phyloP scores from a whole-genome alignment of 2,329 filamentous ascomycete genomes.

The Alternaria gansuensis region DNA sequence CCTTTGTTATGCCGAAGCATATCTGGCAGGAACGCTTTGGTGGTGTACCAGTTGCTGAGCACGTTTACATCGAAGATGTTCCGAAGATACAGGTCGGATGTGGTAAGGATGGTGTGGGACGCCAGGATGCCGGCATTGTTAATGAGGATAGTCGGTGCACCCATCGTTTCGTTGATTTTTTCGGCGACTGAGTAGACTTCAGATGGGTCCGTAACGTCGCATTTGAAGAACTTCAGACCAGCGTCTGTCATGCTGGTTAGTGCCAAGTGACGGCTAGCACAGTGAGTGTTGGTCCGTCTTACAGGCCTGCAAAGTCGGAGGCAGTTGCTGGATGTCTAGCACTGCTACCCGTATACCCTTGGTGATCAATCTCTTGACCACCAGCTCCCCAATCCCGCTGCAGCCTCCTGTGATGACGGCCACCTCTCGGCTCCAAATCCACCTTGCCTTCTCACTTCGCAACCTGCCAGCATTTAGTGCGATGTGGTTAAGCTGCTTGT shows the following conservation, averaged over 20 bases:
- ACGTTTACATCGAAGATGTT: constrained; percentile 52
- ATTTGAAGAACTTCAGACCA: constrained; percentile 43
- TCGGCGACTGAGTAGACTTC: constrained; percentile 41
- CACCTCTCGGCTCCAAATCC: constrained; percentile 47
- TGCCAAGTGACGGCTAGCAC: neutral
- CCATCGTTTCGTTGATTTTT: constrained; percentile 32
- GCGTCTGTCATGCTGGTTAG: constrained; percentile 32
- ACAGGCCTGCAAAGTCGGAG: constrained; percentile 41
- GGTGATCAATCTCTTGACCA: constrained; percentile 39
- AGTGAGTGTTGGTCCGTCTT: constrained; percentile 9
- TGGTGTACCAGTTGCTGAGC: constrained; percentile 49
- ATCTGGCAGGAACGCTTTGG: constrained; percentile 48
- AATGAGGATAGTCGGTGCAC: constrained; percentile 46
- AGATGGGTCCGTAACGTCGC: constrained; percentile 46
- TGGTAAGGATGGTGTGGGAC: constrained; percentile 46
- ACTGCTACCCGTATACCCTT: constrained; percentile 46
- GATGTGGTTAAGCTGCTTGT: constrained; percentile 42
- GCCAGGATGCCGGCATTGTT: constrained; percentile 51
- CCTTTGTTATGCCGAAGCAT: constrained; percentile 56
- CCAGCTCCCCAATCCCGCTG: constrained; percentile 48
- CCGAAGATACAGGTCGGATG: constrained; percentile 39
- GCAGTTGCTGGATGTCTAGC: constrained; percentile 46
- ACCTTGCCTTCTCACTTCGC: constrained; percentile 46
- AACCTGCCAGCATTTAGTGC: constrained; percentile 54
- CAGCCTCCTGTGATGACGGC: constrained; percentile 52